Evolutionary conservation across 2,329 filamentous ascomycete species (phyloP).

Genomic region (Phoma sp.): DNA sequence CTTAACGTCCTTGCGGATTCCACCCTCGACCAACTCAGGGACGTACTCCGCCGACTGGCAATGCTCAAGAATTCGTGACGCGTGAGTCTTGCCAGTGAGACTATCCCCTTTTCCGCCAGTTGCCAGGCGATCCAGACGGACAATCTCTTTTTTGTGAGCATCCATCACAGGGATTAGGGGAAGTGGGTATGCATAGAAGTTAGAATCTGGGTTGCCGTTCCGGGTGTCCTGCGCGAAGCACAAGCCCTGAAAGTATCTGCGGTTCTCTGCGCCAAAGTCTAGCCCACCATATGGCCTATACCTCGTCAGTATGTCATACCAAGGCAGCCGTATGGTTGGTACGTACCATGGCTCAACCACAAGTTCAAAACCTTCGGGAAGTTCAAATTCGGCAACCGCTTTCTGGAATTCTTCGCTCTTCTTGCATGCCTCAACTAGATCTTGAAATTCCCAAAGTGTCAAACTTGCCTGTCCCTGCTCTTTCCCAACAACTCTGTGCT

Average conservation of each 20-base stretch:
- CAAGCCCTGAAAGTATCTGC: constrained; percentile 61
- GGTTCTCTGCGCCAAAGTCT: constrained; percentile 54
- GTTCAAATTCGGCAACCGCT: constrained; percentile 57
- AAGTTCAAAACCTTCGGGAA: constrained; percentile 63
- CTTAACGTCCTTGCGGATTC: constrained; percentile 57
- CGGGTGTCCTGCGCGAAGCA: constrained; percentile 59
- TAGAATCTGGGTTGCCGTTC: constrained; percentile 52
- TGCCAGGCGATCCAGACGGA: constrained; percentile 45
- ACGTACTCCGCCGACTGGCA: constrained; percentile 60
- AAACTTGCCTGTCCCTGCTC: constrained; percentile 55
- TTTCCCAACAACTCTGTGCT: constrained; percentile 55
- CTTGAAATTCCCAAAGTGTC: constrained; percentile 51
- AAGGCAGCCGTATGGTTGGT: background rate
- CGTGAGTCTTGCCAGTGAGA: constrained; percentile 48
- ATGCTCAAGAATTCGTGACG: constrained; percentile 51
- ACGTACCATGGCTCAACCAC: constrained; percentile 58
- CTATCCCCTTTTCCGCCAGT: constrained; percentile 48
- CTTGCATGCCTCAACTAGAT: constrained; percentile 53
- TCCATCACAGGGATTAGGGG: constrained; percentile 48
- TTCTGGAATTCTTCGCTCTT: constrained; percentile 60
- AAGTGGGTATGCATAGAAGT: constrained; percentile 50
- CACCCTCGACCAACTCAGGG: constrained; percentile 48
- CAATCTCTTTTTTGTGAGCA: constrained; percentile 41
- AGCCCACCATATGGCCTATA: constrained; percentile 60
- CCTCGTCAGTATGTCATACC: constrained; percentile 1